Evolutionary conservation across 768 basidiomycete species (phyloP).

Genomic region (Mycena alexandri): DNA sequence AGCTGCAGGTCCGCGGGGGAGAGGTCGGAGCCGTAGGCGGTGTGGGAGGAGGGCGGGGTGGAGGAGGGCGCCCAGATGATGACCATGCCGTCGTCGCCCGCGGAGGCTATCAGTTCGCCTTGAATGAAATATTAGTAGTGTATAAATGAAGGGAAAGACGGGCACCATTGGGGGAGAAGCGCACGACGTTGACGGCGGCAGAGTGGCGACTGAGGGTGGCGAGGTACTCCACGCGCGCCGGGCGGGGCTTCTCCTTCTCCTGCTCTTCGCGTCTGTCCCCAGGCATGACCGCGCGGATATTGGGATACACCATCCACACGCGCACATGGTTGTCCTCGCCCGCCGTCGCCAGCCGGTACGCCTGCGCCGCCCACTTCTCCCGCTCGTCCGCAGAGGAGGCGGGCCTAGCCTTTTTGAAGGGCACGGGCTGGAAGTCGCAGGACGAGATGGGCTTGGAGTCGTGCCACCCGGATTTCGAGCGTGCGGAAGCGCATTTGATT

Average conservation of each 20-base stretch:
- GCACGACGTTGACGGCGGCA: slow-evolving; percentile 94
- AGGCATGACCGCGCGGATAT: slow-evolving; percentile 79
- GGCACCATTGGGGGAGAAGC: slow-evolving; percentile 96
- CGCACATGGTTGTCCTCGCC: slow-evolving; percentile 98
- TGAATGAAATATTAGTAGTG: too few species aligned
- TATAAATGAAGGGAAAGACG: too few species aligned
- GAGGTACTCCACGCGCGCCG: slow-evolving; percentile 95
- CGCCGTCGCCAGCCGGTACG: slow-evolving; percentile 93
- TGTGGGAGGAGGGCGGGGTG: slow-evolving; percentile 65
- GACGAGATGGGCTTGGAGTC: slow-evolving; percentile 96
- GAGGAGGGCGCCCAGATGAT: slow-evolving; percentile 94
- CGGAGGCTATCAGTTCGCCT: slow-evolving; percentile 95
- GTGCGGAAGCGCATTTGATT: slow-evolving; percentile 95
- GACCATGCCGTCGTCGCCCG: slow-evolving; percentile 98
- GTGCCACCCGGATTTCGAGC: slow-evolving; percentile 96
- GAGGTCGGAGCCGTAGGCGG: slow-evolving; percentile 87
- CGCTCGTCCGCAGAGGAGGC: slow-evolving; percentile 55
- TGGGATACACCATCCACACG: slow-evolving; percentile 95
- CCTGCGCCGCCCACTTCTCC: slow-evolving; percentile 68
- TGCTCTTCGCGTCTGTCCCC: slow-evolving; percentile 49
- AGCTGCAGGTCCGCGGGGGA: slow-evolving; percentile 82
- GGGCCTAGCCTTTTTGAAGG: slow-evolving; percentile 86
- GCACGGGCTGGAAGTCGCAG: slow-evolving; percentile 92
- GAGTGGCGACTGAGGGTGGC: slow-evolving; percentile 94
- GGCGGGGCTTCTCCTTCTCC: slow-evolving; percentile 50